A percentile compares a stretch with the other conserved stretches of the same genome.
Evolutionary conservation across 306 rosid genomes (phyloP).

Genomic region (Purshia tridentata): DNA sequence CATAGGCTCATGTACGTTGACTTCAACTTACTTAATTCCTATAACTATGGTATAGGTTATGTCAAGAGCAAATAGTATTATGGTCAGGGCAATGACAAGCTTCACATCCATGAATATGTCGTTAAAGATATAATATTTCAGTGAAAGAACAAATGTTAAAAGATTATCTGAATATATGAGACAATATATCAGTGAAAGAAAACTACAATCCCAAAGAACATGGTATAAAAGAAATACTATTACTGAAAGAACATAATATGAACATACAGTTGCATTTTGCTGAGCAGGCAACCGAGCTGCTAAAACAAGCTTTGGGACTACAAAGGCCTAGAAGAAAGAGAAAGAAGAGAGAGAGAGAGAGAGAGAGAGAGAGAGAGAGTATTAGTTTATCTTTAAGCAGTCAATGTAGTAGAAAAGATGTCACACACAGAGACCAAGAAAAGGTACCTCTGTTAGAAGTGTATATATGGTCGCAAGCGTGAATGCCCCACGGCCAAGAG

Average conservation of each 20-base stretch:
- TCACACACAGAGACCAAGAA: slow-evolving; percentile 4
- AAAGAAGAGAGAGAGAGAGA: slow-evolving; percentile 10
- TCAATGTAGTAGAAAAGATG: slow-evolving; percentile 15
- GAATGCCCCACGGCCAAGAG: slow-evolving; percentile 97
- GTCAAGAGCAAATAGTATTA: neutral
- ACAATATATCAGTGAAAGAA: neutral
- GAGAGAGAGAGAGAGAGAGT: slow-evolving; percentile 5
- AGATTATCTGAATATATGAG: neutral
- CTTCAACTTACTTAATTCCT: neutral
- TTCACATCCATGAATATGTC: neutral
- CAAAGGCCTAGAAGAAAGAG: slow-evolving; percentile 61
- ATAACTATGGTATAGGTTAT: neutral
- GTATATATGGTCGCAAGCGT: slow-evolving; percentile 94
- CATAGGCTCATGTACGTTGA: neutral
- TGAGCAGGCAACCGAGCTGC: slow-evolving; percentile 98
- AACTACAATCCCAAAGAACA: neutral
- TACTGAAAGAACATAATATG: slow-evolving; percentile 23
- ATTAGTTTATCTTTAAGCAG: slow-evolving; percentile 12
- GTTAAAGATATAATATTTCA: neutral
- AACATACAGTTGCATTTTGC: slow-evolving; percentile 93
- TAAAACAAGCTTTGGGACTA: slow-evolving; percentile 86
- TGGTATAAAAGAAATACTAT: slow-evolving; percentile 11
- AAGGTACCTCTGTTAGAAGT: slow-evolving; percentile 85
- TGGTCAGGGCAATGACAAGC: neutral
- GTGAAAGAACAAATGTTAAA: slow-evolving; percentile 4